Evolutionary conservation across 805 yeast species (phyloP), one percentile per base, ranked within the genome.

Genomic region (Barnettozyma vustinii): DNA sequence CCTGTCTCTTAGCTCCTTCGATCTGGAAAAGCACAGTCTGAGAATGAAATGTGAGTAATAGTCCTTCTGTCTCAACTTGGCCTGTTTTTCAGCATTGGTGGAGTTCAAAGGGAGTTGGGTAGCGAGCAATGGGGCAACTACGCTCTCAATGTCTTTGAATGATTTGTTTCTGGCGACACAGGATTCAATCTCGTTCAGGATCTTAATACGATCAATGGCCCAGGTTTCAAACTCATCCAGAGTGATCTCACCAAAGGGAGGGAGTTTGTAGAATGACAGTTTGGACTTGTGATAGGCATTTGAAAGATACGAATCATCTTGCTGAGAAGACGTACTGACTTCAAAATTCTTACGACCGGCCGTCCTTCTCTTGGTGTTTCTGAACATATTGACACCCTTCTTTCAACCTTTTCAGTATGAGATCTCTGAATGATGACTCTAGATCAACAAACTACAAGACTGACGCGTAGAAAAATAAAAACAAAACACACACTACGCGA

Each of bases 211-310:
- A 61, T 92, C 98, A 47, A 94, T 84, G 5, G 98, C 98, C 97
- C 97, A 94, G 5, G 76, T 74, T 68, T 94, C 99, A 66, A 94
- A 94, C 59, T 94, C 87, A 54, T 91, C 97, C 16, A 94, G 67
- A 0, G 97, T 88, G 58, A 94, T 83, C 66, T 94, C 98, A 13
- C 83, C 81, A 30, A 75, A 68, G 0, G 98, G 98, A 10, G 96
- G 94, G 6, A 70, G 54, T 23, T 72, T 77, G 67, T 94, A 94
- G 59, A 92, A 80, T 19, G 88, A 81, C 44, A 94, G 70, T 45
- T 95, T 73, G 35, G 79, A 70, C 10, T 80, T 76, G 62, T 57
- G 51, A 45, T 84, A 81, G 37, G 73, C 58, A 54, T 61, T 57
- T 48, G 64, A 66, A 46, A 66, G 63, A 52, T 65, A 68, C 33